Percentiles rank a stretch among this genome's conserved stretches.
phyloP scores from a whole-genome alignment of 306 rosid species.

The Trifolium fragiferum region DNA sequence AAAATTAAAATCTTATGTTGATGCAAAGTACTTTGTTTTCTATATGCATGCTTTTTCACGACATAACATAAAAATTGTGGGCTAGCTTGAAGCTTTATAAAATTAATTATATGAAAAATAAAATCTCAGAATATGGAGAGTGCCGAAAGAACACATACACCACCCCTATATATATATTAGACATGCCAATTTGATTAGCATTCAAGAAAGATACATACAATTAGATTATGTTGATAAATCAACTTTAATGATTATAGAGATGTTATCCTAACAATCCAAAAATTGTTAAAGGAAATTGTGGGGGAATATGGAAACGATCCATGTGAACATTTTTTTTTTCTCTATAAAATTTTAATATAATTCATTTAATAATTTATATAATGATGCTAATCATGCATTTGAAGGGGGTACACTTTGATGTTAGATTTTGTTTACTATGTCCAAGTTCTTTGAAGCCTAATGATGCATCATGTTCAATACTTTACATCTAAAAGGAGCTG shows the following conservation, averaged over 20 bases:
- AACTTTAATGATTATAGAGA: conserved; percentile 33
- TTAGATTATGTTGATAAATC: conserved; percentile 36
- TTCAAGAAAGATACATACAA: background rate
- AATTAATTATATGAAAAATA: background rate
- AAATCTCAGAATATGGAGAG: conserved; percentile 17
- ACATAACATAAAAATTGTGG: background rate
- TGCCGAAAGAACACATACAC: conserved; percentile 30
- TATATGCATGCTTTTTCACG: conserved; percentile 19
- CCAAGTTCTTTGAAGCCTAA: conserved; percentile 22
- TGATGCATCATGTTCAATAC: conserved; percentile 45
- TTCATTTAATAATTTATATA: conserved; percentile 38
- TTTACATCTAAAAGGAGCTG: conserved; percentile 41
- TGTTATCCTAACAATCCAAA: conserved; percentile 12
- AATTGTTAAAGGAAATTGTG: conserved; percentile 25
- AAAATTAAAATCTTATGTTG: conserved; percentile 45
- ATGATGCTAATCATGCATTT: conserved; percentile 42
- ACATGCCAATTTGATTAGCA: conserved; percentile 13
- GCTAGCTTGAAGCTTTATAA: background rate
- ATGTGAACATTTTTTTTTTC: conserved; percentile 11
- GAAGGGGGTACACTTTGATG: conserved; percentile 19
- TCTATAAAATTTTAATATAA: too few relatives aligned
- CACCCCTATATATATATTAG: conserved; percentile 1
- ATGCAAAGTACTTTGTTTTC: conserved; percentile 49
- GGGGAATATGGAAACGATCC: conserved; percentile 32
- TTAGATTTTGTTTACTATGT: conserved; percentile 36